These are phyloP conservation scores for Rhodomyrtus psidioides DNA, from an alignment of 441 rosid genomes.

Conservation along the genomic window DNA sequence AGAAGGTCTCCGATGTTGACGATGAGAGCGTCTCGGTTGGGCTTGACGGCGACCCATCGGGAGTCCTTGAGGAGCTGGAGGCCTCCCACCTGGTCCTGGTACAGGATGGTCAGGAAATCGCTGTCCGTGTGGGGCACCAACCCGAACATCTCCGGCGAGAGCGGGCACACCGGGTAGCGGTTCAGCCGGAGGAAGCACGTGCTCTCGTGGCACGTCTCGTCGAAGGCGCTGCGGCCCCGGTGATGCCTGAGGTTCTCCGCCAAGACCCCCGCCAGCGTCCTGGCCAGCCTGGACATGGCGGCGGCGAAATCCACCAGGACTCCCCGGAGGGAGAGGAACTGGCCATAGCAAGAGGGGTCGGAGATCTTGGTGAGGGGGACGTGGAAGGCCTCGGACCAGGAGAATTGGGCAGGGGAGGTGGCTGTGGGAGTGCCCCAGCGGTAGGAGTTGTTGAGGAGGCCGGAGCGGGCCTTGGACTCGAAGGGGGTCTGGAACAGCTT, in stretches of 20 bases:
- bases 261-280: conserved; percentile 37
- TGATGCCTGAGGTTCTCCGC: conserved; percentile 28
- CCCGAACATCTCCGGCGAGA: conserved; percentile 29
- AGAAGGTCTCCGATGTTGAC: conserved; percentile 45
- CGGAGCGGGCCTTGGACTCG: conserved; percentile 26
- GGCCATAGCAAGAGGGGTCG: conserved; percentile 35
- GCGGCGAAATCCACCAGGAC: conserved; percentile 39
- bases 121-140: conserved; percentile 67
- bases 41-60: conserved; percentile 52
- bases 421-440: conserved; percentile 58
- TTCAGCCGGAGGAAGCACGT: conserved; percentile 51
- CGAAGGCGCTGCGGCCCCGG: conserved; percentile 1
- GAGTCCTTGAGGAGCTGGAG: conserved; percentile 61
- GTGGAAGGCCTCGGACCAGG: conserved; percentile 74
- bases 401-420: conserved; percentile 34
- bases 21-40: conserved; percentile 50
- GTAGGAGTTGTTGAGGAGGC: conserved; percentile 40
- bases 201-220: conserved; percentile 31
- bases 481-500: conserved; percentile 37
- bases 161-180: conserved; percentile 45
- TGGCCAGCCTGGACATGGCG: conserved; percentile 49
- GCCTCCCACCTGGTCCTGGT: conserved; percentile 64
- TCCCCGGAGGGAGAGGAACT: conserved; percentile 34
- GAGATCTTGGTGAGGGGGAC: conserved; percentile 43
- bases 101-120: conserved; percentile 53